phyloP scores from a whole-genome alignment of 106 monocot genomes.

The Hemerocallis citrina region DNA sequence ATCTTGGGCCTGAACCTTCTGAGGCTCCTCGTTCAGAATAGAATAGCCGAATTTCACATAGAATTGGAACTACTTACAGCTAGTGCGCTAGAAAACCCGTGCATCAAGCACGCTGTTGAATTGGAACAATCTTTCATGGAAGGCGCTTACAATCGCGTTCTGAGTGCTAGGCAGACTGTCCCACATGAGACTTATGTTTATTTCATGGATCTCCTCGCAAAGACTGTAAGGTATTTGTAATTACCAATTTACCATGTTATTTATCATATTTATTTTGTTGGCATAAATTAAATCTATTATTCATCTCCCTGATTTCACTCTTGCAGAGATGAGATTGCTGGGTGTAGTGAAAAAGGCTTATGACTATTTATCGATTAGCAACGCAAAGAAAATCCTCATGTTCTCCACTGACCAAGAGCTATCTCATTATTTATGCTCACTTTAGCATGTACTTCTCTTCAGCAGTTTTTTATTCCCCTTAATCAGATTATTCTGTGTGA shows the following conservation, averaged over 20 bases:
- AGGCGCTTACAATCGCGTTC: slow-evolving; percentile 83
- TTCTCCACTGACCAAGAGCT: slow-evolving; percentile 71
- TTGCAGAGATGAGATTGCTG: slow-evolving; percentile 85
- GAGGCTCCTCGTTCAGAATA: slow-evolving; percentile 83
- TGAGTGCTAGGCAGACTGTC: slow-evolving; percentile 72
- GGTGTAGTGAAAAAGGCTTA: slow-evolving; percentile 94
- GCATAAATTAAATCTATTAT: neutral
- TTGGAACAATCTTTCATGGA: slow-evolving; percentile 96
- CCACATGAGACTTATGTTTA: slow-evolving; percentile 90
- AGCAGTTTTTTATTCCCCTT: neutral
- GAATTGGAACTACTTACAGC: slow-evolving; percentile 76
- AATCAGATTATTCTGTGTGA: neutral
- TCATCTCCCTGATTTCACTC: neutral
- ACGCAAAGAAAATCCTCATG: slow-evolving; percentile 79
- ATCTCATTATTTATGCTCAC: neutral
- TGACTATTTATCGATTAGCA: slow-evolving; percentile 51
- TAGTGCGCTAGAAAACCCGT: slow-evolving; percentile 68
- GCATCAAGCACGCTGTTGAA: slow-evolving; percentile 88
- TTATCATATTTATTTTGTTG: no score
- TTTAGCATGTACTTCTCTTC: no score
- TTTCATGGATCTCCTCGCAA: slow-evolving; percentile 95
- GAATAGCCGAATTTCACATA: slow-evolving; percentile 92
- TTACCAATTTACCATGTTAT: neutral
- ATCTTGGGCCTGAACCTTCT: slow-evolving; percentile 90
- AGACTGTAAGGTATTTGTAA: slow-evolving; percentile 58